Evolutionary conservation across 2,329 filamentous ascomycete species (phyloP).

Genomic region (Elsinoe fawcettii): DNA sequence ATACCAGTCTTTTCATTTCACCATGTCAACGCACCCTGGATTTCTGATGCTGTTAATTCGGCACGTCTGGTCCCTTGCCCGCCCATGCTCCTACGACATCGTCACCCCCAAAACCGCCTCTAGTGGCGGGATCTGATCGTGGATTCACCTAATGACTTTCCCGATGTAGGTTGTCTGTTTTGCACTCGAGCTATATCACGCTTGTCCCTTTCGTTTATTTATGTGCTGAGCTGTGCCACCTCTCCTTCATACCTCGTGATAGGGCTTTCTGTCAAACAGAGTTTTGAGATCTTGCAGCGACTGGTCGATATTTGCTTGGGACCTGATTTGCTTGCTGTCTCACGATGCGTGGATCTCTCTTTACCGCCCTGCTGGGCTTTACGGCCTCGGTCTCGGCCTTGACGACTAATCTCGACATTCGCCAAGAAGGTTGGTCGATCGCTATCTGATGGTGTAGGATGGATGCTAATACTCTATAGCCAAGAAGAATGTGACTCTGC

Average conservation of each 20-base stretch:
- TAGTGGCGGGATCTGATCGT: conserved; percentile 2
- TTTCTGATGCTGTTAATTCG: not conserved
- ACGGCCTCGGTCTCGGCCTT: conserved; percentile 11
- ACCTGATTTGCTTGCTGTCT: not conserved
- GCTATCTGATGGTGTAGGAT: too few relatives aligned
- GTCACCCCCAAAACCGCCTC: not conserved
- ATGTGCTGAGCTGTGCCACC: conserved; percentile 7
- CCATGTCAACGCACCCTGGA: not conserved
- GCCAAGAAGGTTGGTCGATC: not conserved
- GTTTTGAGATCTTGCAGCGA: not conserved
- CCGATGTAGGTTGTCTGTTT: conserved; percentile 2
- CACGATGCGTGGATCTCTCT: conserved; percentile 11
- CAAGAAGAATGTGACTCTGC: not conserved
- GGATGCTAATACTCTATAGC: not conserved
- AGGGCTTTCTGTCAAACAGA: conserved; percentile 4
- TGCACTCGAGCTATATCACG: conserved; percentile 1
- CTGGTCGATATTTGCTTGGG: not conserved
- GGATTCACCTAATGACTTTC: not conserved
- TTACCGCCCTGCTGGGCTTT: conserved; percentile 13
- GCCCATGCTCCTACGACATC: not conserved
- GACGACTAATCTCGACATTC: not conserved
- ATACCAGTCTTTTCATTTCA: conserved; percentile 6
- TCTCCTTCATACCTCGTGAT: not conserved
- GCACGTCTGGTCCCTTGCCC: not conserved
- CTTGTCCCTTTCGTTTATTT: not conserved